Evolutionary conservation across 805 yeast genomes (phyloP), one percentile per base, ranked within the genome.

Genomic region (Cyberlindnera nakhonratchasimensis): DNA sequence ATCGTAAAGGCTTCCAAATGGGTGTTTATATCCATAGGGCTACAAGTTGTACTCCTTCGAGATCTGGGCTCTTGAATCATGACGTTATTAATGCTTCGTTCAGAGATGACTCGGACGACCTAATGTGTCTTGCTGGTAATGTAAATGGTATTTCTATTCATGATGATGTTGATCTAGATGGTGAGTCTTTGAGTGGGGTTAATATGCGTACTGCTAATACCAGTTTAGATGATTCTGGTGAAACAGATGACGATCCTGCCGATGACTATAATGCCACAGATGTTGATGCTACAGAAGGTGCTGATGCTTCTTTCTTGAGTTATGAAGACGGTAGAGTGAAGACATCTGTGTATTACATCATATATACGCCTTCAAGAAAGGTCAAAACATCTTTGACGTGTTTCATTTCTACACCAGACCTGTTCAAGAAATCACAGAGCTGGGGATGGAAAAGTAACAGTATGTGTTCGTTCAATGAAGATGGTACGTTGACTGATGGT

Each of bases 361-460:
- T 76, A 21, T 73, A 71, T 51, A 75, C 80, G 2, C 80, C 79
- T 1, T 73, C 79, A 1, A 57, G 78, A 42, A 64, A 67, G 41
- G 59, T 62, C 2, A 71, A 64, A 50, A 65, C 75, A 1, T 63
- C 71, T 1, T 61, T 74, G 39, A 75, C 80, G 2, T 69, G 80
- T 22, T 77, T 76, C 51, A 61, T 74, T n/a, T 74, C 79, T 3
- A 67, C 72, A n/a, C 80, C 81, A 0, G 76, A 75, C 46, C 59
- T 64, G 41, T 76, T 76, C 54, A 72, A 71, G 37, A 66, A 67
- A 37, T 70, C 77, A 1, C 81, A 77, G 55, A 73, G 79, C 47
- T 76, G 82, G 82, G 81, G 82, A 0, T 76, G 82, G 82, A 75
- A 75, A 45, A 71, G 78, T 47, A 72, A 70, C 38, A 71, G 75